Percentiles rank a stretch among this genome's conserved stretches.
phyloP scores from a whole-genome alignment of 2,329 filamentous ascomycete genomes.

The Penicillium digitatum region DNA sequence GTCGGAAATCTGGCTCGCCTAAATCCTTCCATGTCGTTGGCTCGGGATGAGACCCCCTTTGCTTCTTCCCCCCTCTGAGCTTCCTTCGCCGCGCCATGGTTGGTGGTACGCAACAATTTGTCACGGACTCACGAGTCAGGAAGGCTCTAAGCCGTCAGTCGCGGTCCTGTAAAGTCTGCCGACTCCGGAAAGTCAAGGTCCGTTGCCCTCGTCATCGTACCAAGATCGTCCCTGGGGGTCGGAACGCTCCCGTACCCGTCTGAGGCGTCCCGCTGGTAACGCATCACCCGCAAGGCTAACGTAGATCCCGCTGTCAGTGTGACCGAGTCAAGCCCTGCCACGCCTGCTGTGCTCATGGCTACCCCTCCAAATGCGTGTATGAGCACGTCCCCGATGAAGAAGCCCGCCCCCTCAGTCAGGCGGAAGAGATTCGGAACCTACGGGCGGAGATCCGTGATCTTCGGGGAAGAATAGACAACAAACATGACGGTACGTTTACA shows the following conservation, averaged over 20 bases:
- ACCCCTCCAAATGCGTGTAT: constrained; percentile 39
- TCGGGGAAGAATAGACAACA: constrained; percentile 24
- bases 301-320: constrained; percentile 26
- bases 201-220: constrained; percentile 14
- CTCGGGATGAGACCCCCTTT: constrained; percentile 13
- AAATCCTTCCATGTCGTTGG: constrained; percentile 30
- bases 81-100: constrained; percentile 19
- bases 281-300: constrained; percentile 12
- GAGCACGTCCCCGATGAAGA: constrained; percentile 34
- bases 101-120: constrained; percentile 14
- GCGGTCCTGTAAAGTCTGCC: constrained; percentile 39
- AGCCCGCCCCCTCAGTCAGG: constrained; percentile 33
- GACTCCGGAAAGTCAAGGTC: constrained; percentile 40
- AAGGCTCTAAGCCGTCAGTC: constrained; percentile 33
- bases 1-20: constrained; percentile 28
- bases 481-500: constrained; percentile 20
- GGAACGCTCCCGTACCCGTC: constrained; percentile 13
- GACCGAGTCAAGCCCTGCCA: constrained; percentile 40
- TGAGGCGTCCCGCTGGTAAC: constrained; percentile 2
- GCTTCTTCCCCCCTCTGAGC: constrained; percentile 5
- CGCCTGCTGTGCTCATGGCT: constrained; percentile 40
- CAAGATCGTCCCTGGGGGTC: constrained; percentile 17
- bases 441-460: constrained; percentile 35
- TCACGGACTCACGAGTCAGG: constrained; percentile 23
- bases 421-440: constrained; percentile 37